Evolutionary conservation across 768 basidiomycete species (phyloP).

Genomic region (Cystobasidium tubakii): DNA sequence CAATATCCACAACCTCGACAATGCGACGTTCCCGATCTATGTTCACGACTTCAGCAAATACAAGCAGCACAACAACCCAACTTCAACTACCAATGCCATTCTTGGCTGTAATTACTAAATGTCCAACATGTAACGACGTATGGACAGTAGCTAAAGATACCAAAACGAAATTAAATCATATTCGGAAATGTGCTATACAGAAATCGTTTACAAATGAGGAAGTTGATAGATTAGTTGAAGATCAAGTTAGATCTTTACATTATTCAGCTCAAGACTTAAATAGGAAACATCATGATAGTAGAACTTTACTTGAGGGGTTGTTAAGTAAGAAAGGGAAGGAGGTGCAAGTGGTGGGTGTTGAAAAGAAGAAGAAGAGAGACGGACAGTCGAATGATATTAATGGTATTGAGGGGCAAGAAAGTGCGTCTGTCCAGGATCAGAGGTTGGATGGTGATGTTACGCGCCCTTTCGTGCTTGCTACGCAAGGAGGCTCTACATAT

Average conservation of each 20-base stretch:
- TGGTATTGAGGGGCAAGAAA: not conserved
- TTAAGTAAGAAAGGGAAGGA: conserved; percentile 28
- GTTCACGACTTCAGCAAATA: not conserved
- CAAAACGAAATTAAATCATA: conserved; percentile 6
- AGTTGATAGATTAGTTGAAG: not conserved
- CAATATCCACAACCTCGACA: not conserved
- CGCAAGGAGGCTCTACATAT: conserved; percentile 18
- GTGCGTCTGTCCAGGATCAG: not conserved
- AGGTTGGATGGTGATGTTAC: not conserved
- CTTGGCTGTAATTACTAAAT: conserved; percentile 11
- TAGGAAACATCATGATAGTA: not conserved
- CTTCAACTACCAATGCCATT: conserved; percentile 20
- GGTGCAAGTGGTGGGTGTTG: conserved; percentile 29
- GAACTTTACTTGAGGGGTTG: conserved; percentile 18
- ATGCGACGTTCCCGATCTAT: not conserved
- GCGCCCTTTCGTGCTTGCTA: conserved; percentile 1
- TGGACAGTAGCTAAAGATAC: conserved; percentile 29
- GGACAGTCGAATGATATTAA: too few relatives aligned
- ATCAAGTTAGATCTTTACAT: not conserved
- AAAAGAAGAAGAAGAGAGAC: conserved; percentile 6
- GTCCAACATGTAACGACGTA: conserved; percentile 6
- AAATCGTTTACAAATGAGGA: not conserved
- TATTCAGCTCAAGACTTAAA: not conserved
- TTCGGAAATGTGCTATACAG: conserved; percentile 22
- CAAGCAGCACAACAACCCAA: not conserved